Percentiles rank a stretch among this genome's conserved stretches.
Evolutionary conservation across 2,329 filamentous ascomycete species (phyloP).

Genomic region (Arthrobotrys megalospora): DNA sequence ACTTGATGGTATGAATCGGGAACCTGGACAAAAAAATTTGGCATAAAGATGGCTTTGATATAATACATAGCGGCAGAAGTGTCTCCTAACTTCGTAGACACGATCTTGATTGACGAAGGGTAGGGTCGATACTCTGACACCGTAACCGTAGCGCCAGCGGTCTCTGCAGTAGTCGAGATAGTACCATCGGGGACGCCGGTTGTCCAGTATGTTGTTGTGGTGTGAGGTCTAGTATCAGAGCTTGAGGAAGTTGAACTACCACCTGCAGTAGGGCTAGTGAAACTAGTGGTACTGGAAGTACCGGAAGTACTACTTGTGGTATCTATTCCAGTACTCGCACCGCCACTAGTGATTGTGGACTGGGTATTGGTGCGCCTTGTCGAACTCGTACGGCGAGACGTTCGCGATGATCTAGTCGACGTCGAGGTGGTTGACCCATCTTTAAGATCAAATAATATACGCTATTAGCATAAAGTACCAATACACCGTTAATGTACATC

Average conservation of each 20-base stretch:
- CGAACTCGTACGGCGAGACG: not conserved
- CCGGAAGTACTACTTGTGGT: not conserved
- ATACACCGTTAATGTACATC: not conserved
- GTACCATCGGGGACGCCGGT: constrained; percentile 14
- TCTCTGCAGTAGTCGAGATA: not conserved
- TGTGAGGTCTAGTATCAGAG: not conserved
- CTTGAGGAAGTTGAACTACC: not conserved
- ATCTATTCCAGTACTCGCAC: not conserved
- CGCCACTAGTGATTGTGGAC: not conserved
- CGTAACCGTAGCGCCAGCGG: constrained; percentile 3
- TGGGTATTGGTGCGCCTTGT: not conserved
- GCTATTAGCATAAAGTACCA: not conserved
- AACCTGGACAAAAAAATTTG: not conserved
- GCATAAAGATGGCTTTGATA: not conserved
- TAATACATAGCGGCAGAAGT: constrained; percentile 5
- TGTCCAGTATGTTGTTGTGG: constrained; percentile 12
- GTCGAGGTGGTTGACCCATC: not conserved
- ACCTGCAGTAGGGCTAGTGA: not conserved
- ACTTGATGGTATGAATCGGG: too few relatives aligned
- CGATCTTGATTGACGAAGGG: constrained; percentile 11
- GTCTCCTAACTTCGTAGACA: not conserved
- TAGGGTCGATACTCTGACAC: constrained; percentile 15
- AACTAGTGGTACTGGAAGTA: not conserved
- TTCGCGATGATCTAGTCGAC: not conserved
- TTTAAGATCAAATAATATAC: not conserved